These are phyloP conservation scores for Sarcocystis neurona DNA, from an alignment of 169 alveolate species.

Conservation along the genomic window DNA sequence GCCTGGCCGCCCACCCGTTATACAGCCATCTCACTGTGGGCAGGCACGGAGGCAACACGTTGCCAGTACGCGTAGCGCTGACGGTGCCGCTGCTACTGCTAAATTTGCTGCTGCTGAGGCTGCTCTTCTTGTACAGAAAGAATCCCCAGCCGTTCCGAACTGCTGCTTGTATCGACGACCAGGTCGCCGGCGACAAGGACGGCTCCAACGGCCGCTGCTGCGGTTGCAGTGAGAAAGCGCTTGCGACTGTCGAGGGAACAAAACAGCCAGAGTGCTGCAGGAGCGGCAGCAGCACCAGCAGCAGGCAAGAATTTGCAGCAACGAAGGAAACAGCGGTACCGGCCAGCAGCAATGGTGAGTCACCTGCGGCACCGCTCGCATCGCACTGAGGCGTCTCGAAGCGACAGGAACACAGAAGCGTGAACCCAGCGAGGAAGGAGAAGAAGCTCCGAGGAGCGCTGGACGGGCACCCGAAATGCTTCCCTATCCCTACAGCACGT, in stretches of 20 bases:
- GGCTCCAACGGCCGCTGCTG: too few relatives aligned
- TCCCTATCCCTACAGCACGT: background rate
- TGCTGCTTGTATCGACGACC: background rate
- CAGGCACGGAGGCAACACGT: background rate
- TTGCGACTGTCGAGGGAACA: too few relatives aligned
- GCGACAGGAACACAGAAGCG: background rate
- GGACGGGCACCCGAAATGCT: background rate
- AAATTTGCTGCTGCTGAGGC: background rate
- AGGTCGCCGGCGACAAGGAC: background rate
- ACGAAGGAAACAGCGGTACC: too few relatives aligned
- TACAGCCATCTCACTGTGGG: slow-evolving; percentile 49
- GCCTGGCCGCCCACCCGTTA: slow-evolving; percentile 61
- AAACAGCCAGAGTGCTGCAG: too few relatives aligned
- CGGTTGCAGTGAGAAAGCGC: too few relatives aligned
- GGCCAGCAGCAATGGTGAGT: too few relatives aligned
- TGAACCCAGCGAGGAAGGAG: background rate
- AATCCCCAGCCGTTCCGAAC: background rate
- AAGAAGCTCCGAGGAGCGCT: background rate
- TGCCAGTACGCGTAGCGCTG: background rate
- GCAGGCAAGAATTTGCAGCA: too few relatives aligned
- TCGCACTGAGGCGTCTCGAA: background rate
- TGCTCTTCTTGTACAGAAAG: background rate
- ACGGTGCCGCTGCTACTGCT: background rate
- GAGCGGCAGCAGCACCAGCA: too few relatives aligned
- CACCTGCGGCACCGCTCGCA: background rate